Conservation (phyloP, 2,329 filamentous ascomycete species). For the Byssothecium circinans region DNA sequence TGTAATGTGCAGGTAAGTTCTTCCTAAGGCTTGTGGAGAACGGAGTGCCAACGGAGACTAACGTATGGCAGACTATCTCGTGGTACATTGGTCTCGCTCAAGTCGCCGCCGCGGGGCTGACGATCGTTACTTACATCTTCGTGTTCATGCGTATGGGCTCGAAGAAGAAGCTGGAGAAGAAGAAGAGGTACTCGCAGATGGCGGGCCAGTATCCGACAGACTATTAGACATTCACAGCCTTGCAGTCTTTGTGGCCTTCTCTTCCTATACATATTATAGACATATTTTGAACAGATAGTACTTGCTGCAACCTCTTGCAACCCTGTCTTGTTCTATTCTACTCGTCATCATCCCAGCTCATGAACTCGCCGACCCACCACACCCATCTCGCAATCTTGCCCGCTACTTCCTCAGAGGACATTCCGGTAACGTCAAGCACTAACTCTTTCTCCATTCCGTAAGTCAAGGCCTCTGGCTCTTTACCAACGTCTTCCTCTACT, state of each 20-base stretch:
- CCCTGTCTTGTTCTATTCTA: background rate
- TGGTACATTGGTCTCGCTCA: conserved; percentile 43
- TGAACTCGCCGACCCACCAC: conserved; percentile 7
- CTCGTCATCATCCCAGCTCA: conserved; percentile 1
- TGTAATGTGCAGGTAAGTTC: conserved; percentile 41
- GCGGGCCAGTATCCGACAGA: conserved; percentile 9
- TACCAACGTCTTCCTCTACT: background rate
- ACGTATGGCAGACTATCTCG: conserved; percentile 28
- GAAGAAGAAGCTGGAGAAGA: conserved; percentile 30
- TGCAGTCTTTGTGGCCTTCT: too few relatives aligned
- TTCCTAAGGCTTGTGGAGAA: background rate
- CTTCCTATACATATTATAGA: too few relatives aligned
- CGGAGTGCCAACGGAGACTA: conserved; percentile 6
- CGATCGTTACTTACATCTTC: conserved; percentile 32
- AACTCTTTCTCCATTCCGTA: conserved; percentile 1
- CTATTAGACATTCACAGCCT: background rate
- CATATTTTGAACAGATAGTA: too few relatives aligned
- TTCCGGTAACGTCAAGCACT: background rate
- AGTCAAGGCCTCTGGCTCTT: background rate
- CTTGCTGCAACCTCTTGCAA: too few relatives aligned
- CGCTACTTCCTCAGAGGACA: conserved; percentile 1
- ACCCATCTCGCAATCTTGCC: conserved; percentile 5
- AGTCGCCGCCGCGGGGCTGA: conserved; percentile 32
- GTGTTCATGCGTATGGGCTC: conserved; percentile 27
- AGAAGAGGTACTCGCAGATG: conserved; percentile 13